Conservation (phyloP, 106 monocot species). For the Platanthera zijinensis region DNA sequence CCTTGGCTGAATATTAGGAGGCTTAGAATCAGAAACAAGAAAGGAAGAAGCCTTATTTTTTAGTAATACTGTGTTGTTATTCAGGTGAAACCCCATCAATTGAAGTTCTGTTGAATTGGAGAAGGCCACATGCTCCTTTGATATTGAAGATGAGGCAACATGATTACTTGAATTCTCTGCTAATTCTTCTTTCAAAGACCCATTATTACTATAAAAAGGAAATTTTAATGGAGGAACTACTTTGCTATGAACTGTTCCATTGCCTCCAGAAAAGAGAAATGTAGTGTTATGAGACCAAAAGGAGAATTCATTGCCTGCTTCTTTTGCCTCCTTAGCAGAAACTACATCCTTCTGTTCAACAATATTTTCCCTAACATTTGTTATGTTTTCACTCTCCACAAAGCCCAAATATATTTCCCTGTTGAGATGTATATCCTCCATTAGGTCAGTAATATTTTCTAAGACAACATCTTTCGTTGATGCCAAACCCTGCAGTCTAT, state of each 20-base stretch:
- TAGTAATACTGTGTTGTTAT: neutral
- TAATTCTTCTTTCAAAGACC: neutral
- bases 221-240: neutral
- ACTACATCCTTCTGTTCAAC: neutral
- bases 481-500: neutral
- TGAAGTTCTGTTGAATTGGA: neutral
- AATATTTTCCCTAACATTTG: constrained; percentile 15
- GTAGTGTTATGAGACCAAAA: neutral
- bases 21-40: neutral
- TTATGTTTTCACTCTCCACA: constrained; percentile 9
- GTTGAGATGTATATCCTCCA: constrained; percentile 29
- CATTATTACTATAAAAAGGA: neutral
- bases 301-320: neutral
- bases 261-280: neutral
- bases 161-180: neutral
- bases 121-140: no score
- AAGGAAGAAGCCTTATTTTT: neutral
- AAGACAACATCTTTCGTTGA: neutral
- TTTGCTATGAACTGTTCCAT: neutral
- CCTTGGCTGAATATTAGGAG: neutral
- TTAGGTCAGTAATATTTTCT: constrained; percentile 13
- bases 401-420: constrained; percentile 14
- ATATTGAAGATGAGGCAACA: neutral
- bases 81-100: neutral
- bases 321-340: neutral